A percentile compares a stretch with the other conserved stretches of the same genome.
Conservation (phyloP, 2,329 filamentous ascomycete species). For the Claviceps sp. region DNA sequence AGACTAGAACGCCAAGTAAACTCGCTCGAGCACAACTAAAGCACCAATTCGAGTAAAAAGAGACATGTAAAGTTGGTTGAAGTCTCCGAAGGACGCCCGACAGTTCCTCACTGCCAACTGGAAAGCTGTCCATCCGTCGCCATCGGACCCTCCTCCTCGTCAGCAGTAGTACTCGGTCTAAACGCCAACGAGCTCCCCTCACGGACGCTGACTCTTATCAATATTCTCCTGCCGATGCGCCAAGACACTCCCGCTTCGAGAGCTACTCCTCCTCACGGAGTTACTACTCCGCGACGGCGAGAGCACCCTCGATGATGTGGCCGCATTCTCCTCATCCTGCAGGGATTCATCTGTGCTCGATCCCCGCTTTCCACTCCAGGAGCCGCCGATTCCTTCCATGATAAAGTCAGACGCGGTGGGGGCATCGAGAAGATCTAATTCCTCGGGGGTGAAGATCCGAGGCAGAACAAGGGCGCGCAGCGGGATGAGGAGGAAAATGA, state of each 20-base stretch:
- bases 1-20: too few relatives aligned
- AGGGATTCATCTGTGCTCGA: not conserved
- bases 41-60: not conserved
- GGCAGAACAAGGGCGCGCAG: slow-evolving; percentile 52
- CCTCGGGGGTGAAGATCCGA: slow-evolving; percentile 42
- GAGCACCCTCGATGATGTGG: not conserved
- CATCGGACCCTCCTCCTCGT: not conserved
- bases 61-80: not conserved
- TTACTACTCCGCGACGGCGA: slow-evolving; percentile 2
- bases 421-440: slow-evolving; percentile 52
- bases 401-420: slow-evolving; percentile 63
- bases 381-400: slow-evolving; percentile 61
- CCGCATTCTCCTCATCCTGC: not conserved
- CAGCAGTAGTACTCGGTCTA: not conserved
- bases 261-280: slow-evolving; percentile 10
- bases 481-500: slow-evolving; percentile 58
- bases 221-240: not conserved
- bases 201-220: too few relatives aligned
- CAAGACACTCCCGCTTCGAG: not conserved
- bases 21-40: too few relatives aligned
- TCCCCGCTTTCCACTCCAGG: slow-evolving; percentile 28
- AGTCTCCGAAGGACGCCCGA: not conserved
- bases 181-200: not conserved
- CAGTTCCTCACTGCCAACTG: not conserved
- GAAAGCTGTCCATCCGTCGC: not conserved